Base-by-base conservation (phyloP, 176 grass and related monocot genomes). In the Tillandsia leiboldiana region DNA sequence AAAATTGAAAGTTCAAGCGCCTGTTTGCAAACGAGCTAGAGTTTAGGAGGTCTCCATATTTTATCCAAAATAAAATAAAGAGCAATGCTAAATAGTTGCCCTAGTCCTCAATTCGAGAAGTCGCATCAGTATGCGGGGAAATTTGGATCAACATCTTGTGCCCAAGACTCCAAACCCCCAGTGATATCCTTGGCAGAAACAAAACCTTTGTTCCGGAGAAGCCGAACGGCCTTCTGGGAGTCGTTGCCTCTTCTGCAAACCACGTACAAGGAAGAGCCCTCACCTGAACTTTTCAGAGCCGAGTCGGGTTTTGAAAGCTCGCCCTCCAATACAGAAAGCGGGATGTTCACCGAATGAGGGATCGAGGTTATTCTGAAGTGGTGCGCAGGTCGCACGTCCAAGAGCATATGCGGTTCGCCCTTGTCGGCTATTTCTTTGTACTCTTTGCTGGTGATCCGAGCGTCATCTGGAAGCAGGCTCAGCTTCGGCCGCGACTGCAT, bases 181-280 rank as follows among this genome's bases (percentile, higher is more conserved):
- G 90, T 83, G 47, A 97, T 84, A 76, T 92, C 89, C 68, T 90
- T 97, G 0, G 84, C 77, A 11, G 63, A 81, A 20, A 65, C 15
- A 53, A 97, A 85, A 3, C 94, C 89, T 48, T 87, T 97, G 72
- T 83, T 72, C 0, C 26, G 84, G 12, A 97, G 86, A 76, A 89
- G 65, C 71, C 83, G 64, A 42, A 93, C 84, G 1, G 89, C 86
- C 14, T 9, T 83, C 48, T 97, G 94, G 2, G 94, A 97, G 50
- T 86, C 84, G 3, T 97, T 93, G 28, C 94, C 94, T 83, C 94
- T 87, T 72, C 89, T 75, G 48, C 93, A 97, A 64, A 92, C 72
- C 5, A 97, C 86, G 65, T 85, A 85, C 47, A 97, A 63, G 26
- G 82, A 18, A 22, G 84, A 81, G 26, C 12, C 18, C 18, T 49